Percentiles rank a stretch among this genome's conserved stretches.
Conservation (phyloP, 352 stramenopile species). For the Phytopythium delawarense region DNA sequence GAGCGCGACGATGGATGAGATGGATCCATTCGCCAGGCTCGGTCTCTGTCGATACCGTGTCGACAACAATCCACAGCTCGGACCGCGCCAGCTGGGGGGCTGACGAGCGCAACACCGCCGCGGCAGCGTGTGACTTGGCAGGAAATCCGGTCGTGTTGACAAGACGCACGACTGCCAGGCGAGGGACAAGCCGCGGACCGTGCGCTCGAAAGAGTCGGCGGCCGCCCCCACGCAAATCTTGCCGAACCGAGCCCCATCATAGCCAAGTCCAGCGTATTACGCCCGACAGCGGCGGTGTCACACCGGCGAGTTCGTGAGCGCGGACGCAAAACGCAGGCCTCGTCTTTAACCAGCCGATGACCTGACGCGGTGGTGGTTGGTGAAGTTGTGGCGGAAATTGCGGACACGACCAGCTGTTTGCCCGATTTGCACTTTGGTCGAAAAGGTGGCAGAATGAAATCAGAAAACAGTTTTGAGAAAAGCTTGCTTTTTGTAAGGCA, state of each 20-base stretch:
- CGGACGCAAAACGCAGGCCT: not conserved
- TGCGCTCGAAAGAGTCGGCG: not conserved
- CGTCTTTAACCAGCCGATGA: conserved; percentile 4
- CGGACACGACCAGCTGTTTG: not conserved
- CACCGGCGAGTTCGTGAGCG: not conserved
- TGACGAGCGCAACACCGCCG: not conserved
- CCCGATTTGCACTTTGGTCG: not conserved
- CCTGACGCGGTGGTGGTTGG: not conserved
- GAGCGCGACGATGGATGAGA: not conserved
- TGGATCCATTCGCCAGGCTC: not conserved
- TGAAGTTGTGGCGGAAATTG: conserved; percentile 1
- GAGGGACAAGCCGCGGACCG: not conserved
- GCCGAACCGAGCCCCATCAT: not conserved
- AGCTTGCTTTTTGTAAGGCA: not conserved
- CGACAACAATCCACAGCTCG: not conserved
- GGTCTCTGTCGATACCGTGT: not conserved
- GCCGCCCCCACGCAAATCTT: not conserved
- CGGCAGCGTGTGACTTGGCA: not conserved
- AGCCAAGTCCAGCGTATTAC: not conserved
- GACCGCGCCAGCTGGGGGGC: not conserved
- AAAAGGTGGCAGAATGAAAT: not conserved
- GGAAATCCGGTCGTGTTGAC: not conserved
- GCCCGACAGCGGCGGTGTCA: not conserved
- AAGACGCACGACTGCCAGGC: not conserved
- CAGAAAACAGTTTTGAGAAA: not conserved